Percentiles rank a stretch among this genome's conserved stretches.
Evolutionary conservation across 139 green algal species (phyloP).

Genomic region (Coelastrella sp.): DNA sequence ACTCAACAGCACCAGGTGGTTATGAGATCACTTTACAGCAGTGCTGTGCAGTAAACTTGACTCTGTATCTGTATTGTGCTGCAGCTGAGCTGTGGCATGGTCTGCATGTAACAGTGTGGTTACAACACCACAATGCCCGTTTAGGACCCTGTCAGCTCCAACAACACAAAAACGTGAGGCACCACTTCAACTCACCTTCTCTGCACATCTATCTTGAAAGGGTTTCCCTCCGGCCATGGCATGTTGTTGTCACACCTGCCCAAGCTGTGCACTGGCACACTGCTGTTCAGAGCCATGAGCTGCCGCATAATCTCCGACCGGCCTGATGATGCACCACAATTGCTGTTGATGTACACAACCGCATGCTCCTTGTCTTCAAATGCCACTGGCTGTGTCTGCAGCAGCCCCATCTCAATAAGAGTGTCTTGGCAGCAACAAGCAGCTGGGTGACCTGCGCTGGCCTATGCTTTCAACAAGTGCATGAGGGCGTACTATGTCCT

Average conservation of each 20-base stretch:
- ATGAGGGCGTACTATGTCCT: no score
- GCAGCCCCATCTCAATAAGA: no score
- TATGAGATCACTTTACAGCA: no score
- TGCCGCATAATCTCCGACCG: background rate
- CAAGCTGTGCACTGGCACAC: conserved; percentile 14
- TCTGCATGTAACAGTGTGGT: no score
- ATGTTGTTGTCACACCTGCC: conserved; percentile 17
- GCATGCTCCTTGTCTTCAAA: conserved; percentile 27
- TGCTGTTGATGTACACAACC: conserved; percentile 32
- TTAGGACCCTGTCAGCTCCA: background rate
- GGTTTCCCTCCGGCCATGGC: background rate
- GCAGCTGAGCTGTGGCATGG: no score
- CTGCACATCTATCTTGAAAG: background rate
- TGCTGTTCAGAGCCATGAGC: background rate
- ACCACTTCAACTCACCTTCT: background rate
- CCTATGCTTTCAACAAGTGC: no score
- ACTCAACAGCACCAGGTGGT: no score
- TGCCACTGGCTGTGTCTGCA: background rate
- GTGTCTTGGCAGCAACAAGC: no score
- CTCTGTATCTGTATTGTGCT: no score
- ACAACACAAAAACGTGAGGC: background rate
- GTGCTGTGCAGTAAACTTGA: no score
- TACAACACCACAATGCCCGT: no score
- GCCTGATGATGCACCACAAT: background rate
- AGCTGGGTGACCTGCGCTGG: no score